Conservation (phyloP, 1,284 basidiomycete species). For the Heliocybe sulcata region DNA sequence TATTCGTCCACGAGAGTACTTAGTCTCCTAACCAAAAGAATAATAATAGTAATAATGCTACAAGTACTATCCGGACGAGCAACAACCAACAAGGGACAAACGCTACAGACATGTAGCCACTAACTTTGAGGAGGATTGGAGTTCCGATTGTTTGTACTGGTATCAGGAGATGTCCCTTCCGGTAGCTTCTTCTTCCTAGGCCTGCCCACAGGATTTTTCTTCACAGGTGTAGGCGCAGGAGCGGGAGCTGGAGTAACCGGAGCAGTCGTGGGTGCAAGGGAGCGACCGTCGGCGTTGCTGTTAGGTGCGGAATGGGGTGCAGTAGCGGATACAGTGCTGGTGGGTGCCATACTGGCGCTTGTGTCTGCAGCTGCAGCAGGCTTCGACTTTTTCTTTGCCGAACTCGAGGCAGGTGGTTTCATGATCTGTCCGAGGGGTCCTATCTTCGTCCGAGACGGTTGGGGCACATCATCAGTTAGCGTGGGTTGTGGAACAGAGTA, state of each 20-base stretch:
- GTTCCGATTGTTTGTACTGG: neutral
- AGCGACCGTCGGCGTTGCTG: neutral
- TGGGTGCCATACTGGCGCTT: no score
- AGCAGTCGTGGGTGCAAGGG: slow-evolving; percentile 13
- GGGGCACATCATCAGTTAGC: slow-evolving; percentile 58
- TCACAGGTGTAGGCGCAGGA: neutral
- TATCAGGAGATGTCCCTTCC: neutral
- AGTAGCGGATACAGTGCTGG: slow-evolving; percentile 3
- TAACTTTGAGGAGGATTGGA: neutral
- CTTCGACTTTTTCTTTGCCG: slow-evolving; percentile 30
- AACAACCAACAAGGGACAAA: neutral
- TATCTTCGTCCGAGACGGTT: slow-evolving; percentile 53
- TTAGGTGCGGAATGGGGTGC: neutral
- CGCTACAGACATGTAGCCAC: neutral
- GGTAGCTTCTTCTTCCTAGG: neutral
- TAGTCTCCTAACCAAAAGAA: no score
- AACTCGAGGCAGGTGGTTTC: slow-evolving; percentile 24
- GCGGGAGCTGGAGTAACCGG: slow-evolving; percentile 9
- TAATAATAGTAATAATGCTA: neutral
- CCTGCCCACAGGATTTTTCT: neutral
- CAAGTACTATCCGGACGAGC: neutral
- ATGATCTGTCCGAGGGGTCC: slow-evolving; percentile 71
- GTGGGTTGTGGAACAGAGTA: slow-evolving; percentile 9
- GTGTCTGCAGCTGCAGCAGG: neutral
- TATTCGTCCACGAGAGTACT: no score